Conservation (phyloP, 164 flowering plant genomes). For the grape (Vitis vinifera) region DNA sequence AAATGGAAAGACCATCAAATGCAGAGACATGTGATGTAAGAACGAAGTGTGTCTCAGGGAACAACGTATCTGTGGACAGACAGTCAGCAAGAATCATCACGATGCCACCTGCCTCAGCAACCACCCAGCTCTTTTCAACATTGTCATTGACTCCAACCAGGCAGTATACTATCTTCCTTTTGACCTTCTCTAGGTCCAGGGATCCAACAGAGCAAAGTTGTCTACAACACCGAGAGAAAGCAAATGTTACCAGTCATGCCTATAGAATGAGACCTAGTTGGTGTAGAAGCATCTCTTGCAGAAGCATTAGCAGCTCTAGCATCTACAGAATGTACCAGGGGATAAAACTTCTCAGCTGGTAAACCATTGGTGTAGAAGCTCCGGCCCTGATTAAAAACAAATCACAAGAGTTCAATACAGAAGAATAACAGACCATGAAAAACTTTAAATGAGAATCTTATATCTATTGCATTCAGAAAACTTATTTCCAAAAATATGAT, state of each 20-base stretch:
- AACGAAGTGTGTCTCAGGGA: neutral
- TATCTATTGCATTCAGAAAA: too few species aligned
- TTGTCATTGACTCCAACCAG: neutral
- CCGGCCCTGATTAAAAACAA: neutral
- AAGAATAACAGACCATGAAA: too few species aligned
- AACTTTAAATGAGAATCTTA: too few species aligned
- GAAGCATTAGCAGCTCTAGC: too few species aligned
- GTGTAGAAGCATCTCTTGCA: neutral
- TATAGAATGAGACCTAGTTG: neutral
- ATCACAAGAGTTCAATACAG: too few species aligned
- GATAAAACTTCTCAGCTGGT: slow-evolving; percentile 1
- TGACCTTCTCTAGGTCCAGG: neutral
- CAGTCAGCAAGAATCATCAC: neutral
- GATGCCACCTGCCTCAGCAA: slow-evolving; percentile 5
- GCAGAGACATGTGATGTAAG: neutral
- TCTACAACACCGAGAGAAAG: neutral
- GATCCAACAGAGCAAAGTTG: slow-evolving; percentile 2
- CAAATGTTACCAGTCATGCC: neutral
- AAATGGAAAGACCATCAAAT: slow-evolving; percentile 1
- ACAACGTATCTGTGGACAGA: neutral
- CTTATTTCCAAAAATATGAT: too few species aligned
- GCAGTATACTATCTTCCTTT: neutral
- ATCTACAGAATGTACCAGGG: neutral
- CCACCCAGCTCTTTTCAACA: neutral
- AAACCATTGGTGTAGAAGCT: neutral